Evolutionary conservation across 2,329 filamentous ascomycete genomes (phyloP).

Genomic region (Neonectria coccinea): DNA sequence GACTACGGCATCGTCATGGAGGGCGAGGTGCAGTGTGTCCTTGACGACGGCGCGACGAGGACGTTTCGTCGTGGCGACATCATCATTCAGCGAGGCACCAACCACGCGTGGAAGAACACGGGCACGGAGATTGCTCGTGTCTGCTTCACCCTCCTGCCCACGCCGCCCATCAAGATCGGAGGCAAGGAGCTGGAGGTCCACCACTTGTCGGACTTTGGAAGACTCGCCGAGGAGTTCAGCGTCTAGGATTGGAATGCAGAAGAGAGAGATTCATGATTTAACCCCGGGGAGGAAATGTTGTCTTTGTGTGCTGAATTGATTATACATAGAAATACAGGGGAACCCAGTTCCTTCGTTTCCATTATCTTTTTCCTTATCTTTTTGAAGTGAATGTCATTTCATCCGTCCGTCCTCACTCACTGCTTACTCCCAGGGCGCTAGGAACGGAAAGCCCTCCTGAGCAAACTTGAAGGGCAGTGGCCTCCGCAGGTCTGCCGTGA

Average conservation of each 20-base stretch:
- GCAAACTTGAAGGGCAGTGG: conserved; percentile 46
- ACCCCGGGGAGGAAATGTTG: neutral
- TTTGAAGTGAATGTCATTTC: neutral
- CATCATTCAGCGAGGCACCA: conserved; percentile 42
- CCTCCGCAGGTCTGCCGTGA: conserved; percentile 41
- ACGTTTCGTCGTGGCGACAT: conserved; percentile 38
- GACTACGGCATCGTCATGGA: conserved; percentile 41
- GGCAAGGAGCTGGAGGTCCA: conserved; percentile 40
- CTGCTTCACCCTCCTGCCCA: conserved; percentile 39
- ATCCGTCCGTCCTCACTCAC: neutral
- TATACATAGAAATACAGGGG: conserved; percentile 22
- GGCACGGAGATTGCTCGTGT: conserved; percentile 35
- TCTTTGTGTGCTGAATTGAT: conserved; percentile 13
- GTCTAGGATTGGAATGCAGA: conserved; percentile 1
- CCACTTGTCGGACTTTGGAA: conserved; percentile 36
- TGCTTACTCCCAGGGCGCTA: conserved; percentile 20
- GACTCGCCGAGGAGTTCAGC: conserved; percentile 35
- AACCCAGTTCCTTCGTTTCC: conserved; percentile 11
- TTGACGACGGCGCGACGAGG: conserved; percentile 35
- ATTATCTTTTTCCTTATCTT: conserved; percentile 1
- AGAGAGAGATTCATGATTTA: too few species aligned
- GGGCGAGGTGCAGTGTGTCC: conserved; percentile 38
- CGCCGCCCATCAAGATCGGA: conserved; percentile 34
- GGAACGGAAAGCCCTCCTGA: conserved; percentile 26
- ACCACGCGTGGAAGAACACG: conserved; percentile 41